These are phyloP conservation scores for Paramecium tetraurelia DNA, from an alignment of 73 alveolate species.

Conservation along the genomic window DNA sequence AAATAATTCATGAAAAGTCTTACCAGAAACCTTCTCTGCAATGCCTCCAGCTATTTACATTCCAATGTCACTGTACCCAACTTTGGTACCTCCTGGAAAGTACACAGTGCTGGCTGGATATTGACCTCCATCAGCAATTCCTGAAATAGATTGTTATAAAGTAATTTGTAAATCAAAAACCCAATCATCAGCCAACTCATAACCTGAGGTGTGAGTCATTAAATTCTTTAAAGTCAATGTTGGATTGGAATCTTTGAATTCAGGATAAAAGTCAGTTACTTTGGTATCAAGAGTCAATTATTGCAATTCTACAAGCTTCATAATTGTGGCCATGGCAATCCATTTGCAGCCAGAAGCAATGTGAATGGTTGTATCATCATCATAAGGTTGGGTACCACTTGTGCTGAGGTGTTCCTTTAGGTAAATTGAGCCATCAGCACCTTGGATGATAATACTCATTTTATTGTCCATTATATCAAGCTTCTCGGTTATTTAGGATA, in stretches of 20 bases:
- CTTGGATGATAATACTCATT: not conserved
- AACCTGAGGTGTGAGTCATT: slow-evolving; percentile 49
- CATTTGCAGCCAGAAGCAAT: slow-evolving; percentile 48
- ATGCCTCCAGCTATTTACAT: slow-evolving; percentile 4
- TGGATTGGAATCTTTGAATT: not conserved
- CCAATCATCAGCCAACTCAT: slow-evolving; percentile 32
- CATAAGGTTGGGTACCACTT: not conserved
- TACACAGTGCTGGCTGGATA: not conserved
- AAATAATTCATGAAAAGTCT: not conserved
- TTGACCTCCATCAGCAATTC: slow-evolving; percentile 41
- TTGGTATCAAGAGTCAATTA: not conserved
- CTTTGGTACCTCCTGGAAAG: not conserved
- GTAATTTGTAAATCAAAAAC: not conserved
- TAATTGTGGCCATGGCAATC: slow-evolving; percentile 15
- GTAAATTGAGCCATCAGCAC: not conserved
- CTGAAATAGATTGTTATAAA: not conserved
- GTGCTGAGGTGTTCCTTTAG: not conserved
- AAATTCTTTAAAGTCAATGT: not conserved
- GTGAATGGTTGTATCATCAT: slow-evolving; percentile 21
- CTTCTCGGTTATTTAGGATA: not conserved
- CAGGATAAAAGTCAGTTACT: not conserved
- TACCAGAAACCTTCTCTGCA: not conserved
- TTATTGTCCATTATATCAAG: not conserved
- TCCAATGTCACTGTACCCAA: not conserved
- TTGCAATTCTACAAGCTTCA: not conserved